These are phyloP conservation scores for Paspalum notatum DNA, from an alignment of 176 grass and related monocot genomes.

Conservation along the genomic window DNA sequence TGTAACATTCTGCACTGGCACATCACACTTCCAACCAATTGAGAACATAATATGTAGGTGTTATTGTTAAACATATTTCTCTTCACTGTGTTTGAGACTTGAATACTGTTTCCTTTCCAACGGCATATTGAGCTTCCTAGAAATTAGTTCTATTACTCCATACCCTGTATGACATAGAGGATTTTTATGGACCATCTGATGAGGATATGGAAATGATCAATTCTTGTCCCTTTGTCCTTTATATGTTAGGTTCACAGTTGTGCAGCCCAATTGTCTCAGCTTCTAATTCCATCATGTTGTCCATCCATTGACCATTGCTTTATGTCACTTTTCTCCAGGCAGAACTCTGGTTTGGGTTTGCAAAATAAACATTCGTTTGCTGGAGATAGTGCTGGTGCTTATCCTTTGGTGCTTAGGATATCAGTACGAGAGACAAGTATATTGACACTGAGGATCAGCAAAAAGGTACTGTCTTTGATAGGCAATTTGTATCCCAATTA, in stretches of 20 bases:
- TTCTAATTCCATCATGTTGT: slow-evolving; percentile 15
- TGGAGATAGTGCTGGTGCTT: slow-evolving; percentile 64
- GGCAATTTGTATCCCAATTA: slow-evolving; percentile 9
- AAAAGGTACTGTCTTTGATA: slow-evolving; percentile 60
- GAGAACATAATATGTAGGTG: background rate
- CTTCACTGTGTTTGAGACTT: background rate
- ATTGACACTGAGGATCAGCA: slow-evolving; percentile 86
- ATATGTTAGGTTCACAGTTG: background rate
- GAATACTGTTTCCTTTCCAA: slow-evolving; percentile 1
- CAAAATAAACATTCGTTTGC: slow-evolving; percentile 58
- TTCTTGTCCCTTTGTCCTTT: background rate
- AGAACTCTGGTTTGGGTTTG: slow-evolving; percentile 55
- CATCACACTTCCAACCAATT: background rate
- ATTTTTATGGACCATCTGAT: no score
- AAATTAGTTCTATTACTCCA: background rate
- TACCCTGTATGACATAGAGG: background rate
- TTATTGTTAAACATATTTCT: background rate
- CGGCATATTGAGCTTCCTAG: background rate
- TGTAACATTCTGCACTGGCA: background rate
- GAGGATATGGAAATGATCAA: background rate
- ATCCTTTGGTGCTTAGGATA: slow-evolving; percentile 87
- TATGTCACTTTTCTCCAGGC: slow-evolving; percentile 46
- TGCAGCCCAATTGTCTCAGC: slow-evolving; percentile 5
- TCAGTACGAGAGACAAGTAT: slow-evolving; percentile 83
- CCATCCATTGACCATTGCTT: slow-evolving; percentile 11